Evolutionary conservation across 768 basidiomycete species (phyloP), one percentile per base, ranked within the genome.

Genomic region (Agrocybe praecox): DNA sequence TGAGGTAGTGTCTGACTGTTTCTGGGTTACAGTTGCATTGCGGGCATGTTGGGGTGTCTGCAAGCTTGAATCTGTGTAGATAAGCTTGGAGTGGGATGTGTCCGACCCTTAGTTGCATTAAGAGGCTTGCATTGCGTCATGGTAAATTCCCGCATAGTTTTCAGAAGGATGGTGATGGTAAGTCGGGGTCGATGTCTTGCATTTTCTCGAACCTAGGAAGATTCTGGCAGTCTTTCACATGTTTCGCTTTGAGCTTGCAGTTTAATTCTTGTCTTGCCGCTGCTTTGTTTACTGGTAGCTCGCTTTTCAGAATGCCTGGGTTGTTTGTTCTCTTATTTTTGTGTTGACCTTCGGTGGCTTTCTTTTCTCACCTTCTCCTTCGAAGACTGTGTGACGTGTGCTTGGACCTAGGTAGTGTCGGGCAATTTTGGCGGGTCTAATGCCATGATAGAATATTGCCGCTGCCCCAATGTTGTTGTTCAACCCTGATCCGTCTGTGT

Each of bases 401-500:
- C 5, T 9, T 29, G 26, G 26, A 9, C 61, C 61, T 14, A 59
- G 58, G 19, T 50, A 18, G 44, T 59, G 33, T 42, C 46, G 14
- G 8, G 45, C 26, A 12, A 14, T 19, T 17, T 49, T 21, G 26
- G 34, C 21, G 45, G 6, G 26, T 33, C 21, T 46, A 44, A 19
- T 23, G 32, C 36, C 14, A 21, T 59, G 10, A 17, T 46, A 46
- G 2, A 58, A 40, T 17, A 62, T 45, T 8, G 53, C 61, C 21
- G 58, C 57, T 15, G 58, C 57, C 2, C 66, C 64, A 7, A 67
- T 55, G 12, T 34, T 22, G 10, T 55, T 60, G 18, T 62, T 53
- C 1, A 49, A 44, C 10, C 62, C 62, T 1, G 62, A 65, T 24
- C 63, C 57, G 44, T 62, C 62, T 6, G 58, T 57, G 52, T 57